These are phyloP conservation scores for Lodderomyces theae DNA, from an alignment of 1,139 yeast species.

Conservation along the genomic window DNA sequence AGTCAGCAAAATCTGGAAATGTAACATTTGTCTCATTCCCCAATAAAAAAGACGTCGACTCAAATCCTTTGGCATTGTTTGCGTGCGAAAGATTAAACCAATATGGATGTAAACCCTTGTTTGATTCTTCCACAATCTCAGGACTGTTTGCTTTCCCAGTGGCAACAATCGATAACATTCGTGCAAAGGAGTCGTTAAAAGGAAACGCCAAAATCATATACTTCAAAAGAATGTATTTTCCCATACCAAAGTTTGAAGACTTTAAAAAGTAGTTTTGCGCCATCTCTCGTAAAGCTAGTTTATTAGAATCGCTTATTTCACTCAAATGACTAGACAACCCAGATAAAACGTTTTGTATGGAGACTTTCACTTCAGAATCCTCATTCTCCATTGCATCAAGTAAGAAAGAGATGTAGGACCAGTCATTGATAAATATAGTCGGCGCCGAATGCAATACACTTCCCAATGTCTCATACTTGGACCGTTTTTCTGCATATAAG, in stretches of 20 bases:
- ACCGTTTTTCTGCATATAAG: conserved; percentile 21
- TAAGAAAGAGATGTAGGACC: conserved; percentile 59
- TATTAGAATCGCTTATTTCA: conserved; percentile 36
- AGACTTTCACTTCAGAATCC: conserved; percentile 55
- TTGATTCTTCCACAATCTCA: conserved; percentile 78
- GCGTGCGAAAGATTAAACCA: conserved; percentile 53
- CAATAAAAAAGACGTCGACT: conserved; percentile 45
- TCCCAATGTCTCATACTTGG: conserved; percentile 78
- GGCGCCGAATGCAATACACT: conserved; percentile 55
- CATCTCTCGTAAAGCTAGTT: conserved; percentile 28
- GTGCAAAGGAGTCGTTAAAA: conserved; percentile 66
- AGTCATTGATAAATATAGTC: conserved; percentile 40
- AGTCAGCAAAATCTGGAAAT: conserved; percentile 43
- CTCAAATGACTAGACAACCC: conserved; percentile 53
- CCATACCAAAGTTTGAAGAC: conserved; percentile 23
- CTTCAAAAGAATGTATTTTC: conserved; percentile 64
- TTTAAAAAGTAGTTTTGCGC: conserved; percentile 16
- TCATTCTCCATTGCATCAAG: conserved; percentile 74
- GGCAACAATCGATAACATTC: conserved; percentile 68
- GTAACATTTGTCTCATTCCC: conserved; percentile 31
- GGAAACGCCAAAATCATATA: conserved; percentile 64
- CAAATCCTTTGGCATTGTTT: conserved; percentile 28
- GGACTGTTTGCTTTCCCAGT: conserved; percentile 55
- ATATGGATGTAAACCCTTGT: conserved; percentile 80
- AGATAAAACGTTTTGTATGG: conserved; percentile 73